phyloP scores from a whole-genome alignment of 768 basidiomycete species.

The Suillus subluteus region DNA sequence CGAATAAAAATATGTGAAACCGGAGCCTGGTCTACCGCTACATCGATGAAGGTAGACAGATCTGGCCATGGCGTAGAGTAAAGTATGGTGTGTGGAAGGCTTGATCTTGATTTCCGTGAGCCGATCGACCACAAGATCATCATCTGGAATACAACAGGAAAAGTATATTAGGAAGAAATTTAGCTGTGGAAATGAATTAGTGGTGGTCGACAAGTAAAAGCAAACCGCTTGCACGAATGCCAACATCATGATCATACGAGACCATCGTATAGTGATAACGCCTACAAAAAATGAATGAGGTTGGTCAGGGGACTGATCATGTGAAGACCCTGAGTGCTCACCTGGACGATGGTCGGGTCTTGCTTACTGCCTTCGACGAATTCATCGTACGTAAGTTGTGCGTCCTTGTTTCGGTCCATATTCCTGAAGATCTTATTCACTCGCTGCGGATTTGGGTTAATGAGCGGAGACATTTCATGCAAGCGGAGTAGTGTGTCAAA shows the following conservation, averaged over 20 bases:
- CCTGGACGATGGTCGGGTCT: conserved; percentile 99
- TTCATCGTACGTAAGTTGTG: conserved; percentile 91
- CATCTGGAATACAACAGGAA: conserved; percentile 11
- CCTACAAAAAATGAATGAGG: conserved; percentile 48
- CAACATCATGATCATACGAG: conserved; percentile 51
- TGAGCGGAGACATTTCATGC: conserved; percentile 17
- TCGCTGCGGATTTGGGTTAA: conserved; percentile 54
- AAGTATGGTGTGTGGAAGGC: conserved; percentile 10
- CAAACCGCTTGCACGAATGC: conserved; percentile 2
- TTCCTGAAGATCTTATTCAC: conserved; percentile 98
- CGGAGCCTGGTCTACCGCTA: conserved; percentile 27
- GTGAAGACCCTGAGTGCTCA: conserved; percentile 35
- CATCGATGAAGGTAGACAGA: conserved; percentile 31
- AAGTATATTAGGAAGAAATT: conserved; percentile 32
- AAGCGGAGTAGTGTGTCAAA: conserved; percentile 12
- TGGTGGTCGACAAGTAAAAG: background rate
- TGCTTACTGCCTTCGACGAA: conserved; percentile 99
- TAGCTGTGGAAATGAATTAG: conserved; percentile 23
- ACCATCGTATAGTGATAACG: conserved; percentile 93
- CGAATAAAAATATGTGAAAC: conserved; percentile 23
- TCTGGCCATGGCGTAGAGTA: conserved; percentile 22
- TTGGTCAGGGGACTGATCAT: conserved; percentile 14
- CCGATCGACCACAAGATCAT: background rate
- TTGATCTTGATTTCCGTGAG: conserved; percentile 11
- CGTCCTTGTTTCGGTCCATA: conserved; percentile 97